Evolutionary conservation across 2,329 filamentous ascomycete genomes (phyloP), one percentile per base, ranked within the genome.

Genomic region (Trichoderma polysporum): DNA sequence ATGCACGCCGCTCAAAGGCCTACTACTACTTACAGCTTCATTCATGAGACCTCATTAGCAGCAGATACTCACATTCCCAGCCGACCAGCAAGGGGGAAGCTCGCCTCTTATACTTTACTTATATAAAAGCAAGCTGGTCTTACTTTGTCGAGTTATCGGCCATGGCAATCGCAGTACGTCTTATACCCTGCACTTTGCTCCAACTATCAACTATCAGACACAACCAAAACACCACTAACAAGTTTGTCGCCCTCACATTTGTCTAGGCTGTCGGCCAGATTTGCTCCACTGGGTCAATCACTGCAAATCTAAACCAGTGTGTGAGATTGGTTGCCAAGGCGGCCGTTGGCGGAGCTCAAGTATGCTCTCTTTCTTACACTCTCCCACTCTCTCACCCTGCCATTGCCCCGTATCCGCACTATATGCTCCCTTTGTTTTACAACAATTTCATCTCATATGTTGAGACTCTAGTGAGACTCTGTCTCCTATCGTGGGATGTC

Each of bases 181-280:
- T 50, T 25, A 9, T 10, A 27, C 39, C 3, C 22, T 19, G 37
- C 27, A 33, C 19, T 33, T 45, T 27, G 27, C 27, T 22, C 29
- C 33, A 58, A n/a, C 33, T 39, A 7, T 19, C 31, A 19, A 33
- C 41, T 22, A 13, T 19, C 31, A 61, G 2, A n/a, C 12, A 41
- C 31, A 29, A 15, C n/a, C 8, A 29, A 45, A 35, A 13, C 6
- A 19, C 12, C 19, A 33, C 49, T 62, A 17, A 62, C 29, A n/a
- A n/a, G n/a, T 35, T 6, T 6, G 19, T 25, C n/a, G 25, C 35
- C 17, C 33, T 27, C 19, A 41, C 13, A 19, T 13, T 29, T 25
- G 2, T n/a, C 15, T 17, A 68, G 93, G 93, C 93, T 71, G 84
- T 97, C 53, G 94, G 93, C 37, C 94, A 97, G 80, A 88, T 97